Evolutionary conservation across 2,329 filamentous ascomycete species (phyloP), one percentile per base, ranked within the genome.

Genomic region (Colletotrichum gloeosporioides): DNA sequence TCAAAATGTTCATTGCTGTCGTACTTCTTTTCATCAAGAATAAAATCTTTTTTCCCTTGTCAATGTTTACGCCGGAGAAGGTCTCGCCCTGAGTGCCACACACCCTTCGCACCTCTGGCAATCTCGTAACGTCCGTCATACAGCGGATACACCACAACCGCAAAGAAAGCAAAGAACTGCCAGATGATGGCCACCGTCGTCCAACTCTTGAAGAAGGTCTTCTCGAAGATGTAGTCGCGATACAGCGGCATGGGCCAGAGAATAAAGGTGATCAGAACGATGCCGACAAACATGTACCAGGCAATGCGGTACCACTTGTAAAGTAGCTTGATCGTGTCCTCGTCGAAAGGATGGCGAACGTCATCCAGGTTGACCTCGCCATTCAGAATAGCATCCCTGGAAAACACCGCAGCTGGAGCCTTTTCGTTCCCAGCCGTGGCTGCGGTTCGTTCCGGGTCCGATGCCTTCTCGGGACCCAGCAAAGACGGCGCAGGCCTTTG

Each of bases 161-260:
- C 65, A 2, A 67, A 53, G 44, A 67, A 67, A 55, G 64, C 64
- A 25, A 67, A 67, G 65, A 67, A 67, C 8, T 67, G 44, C 89
- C 89, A 91, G 34, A 91, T 87, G 18, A 91, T 88, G 0, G 85
- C 85, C 0, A 91, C 81, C 0, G 88, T 83, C 2, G 90, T 80
- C 89, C 89, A 91, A 0, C 88, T 89, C 1, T 82, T 81, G 65
- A 87, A 91, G 76, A 90, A 90, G 39, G 80, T 81, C 71, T 87
- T 86, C 3, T 83, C 83, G 77, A 90, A 90, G 0, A 90, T 81
- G 72, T 90, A 90, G 1, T 87, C 84, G 0, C 85, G 89, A 77
- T 90, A 90, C 88, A 91, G 90, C 0, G 89, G 89, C 66, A 90
- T 81, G 0, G 89, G 89, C 89, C 89, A 91, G 3, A 91, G 25